Percentiles rank a stretch among this genome's conserved stretches.
Conservation (phyloP, 2,329 filamentous ascomycete species). For the Botrytis hyacinthi region DNA sequence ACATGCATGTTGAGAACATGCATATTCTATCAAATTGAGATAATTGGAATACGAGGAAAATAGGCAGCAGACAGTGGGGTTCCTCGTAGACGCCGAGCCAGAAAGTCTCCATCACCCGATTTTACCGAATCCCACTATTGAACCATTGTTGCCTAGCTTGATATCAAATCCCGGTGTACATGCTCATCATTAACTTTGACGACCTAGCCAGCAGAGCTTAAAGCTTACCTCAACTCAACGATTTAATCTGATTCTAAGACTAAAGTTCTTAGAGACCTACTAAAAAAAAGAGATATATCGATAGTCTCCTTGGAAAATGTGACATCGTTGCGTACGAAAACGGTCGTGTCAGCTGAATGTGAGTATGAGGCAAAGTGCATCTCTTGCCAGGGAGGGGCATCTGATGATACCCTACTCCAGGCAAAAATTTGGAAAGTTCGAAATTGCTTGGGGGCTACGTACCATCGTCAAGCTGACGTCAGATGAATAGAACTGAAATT, state of each 20-base stretch:
- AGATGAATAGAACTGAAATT: not conserved
- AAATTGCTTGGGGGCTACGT: not conserved
- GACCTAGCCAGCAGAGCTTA: not conserved
- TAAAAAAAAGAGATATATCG: not conserved
- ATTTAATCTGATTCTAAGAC: not conserved
- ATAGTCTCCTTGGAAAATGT: not conserved
- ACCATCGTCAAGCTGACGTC: not conserved
- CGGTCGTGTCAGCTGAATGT: not conserved
- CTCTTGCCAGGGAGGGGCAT: not conserved
- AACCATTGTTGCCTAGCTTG: not conserved
- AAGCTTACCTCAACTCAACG: not conserved
- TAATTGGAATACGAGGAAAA: not conserved
- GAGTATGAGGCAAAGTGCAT: not conserved
- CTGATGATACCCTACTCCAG: not conserved
- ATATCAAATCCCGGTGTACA: not conserved
- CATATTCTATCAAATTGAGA: not conserved
- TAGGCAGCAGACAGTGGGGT: not conserved
- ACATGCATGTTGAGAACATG: not conserved
- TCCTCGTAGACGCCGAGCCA: not conserved
- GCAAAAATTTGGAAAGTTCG: not conserved
- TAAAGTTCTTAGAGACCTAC: not conserved
- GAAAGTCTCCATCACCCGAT: not conserved
- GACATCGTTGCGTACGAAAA: not conserved
- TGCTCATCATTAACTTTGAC: not conserved
- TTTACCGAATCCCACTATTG: not conserved